Conservation (phyloP, 2,329 filamentous ascomycete species). For the Davidsoniella eucalypti region DNA sequence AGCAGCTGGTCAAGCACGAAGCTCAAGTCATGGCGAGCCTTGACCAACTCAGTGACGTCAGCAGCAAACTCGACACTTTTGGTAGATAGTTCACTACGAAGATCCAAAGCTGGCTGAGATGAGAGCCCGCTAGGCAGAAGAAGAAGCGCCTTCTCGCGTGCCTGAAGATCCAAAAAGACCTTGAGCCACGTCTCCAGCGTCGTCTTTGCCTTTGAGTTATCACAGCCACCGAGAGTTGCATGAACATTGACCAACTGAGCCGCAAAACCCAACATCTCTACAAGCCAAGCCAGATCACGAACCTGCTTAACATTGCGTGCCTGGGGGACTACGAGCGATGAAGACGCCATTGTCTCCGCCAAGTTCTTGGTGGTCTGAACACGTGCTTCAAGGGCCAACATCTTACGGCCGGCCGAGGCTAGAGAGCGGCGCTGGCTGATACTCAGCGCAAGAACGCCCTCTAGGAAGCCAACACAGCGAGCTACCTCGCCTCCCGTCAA, state of each 20-base stretch:
- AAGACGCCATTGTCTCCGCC: slow-evolving; percentile 1
- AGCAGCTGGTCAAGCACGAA: slow-evolving; percentile 51
- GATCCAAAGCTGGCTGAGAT: slow-evolving; percentile 21
- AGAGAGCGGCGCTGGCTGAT: slow-evolving; percentile 39
- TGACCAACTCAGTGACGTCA: slow-evolving; percentile 26
- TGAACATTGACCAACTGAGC: slow-evolving; percentile 49
- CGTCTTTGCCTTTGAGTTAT: slow-evolving; percentile 28
- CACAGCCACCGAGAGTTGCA: slow-evolving; percentile 40
- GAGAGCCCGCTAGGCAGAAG: slow-evolving; percentile 35
- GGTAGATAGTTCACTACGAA: slow-evolving; percentile 21
- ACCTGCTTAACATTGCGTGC: not conserved
- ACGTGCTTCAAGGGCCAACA: slow-evolving; percentile 1
- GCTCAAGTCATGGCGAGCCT: slow-evolving; percentile 36
- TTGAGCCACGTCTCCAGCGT: slow-evolving; percentile 34
- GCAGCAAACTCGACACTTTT: slow-evolving; percentile 23
- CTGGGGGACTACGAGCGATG: not conserved
- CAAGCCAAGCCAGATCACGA: slow-evolving; percentile 38
- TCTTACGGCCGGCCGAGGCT: slow-evolving; percentile 14
- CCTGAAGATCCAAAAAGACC: slow-evolving; percentile 28
- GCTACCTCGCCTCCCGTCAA: slow-evolving; percentile 64
- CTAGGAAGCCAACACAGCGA: slow-evolving; percentile 69
- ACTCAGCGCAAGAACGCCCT: slow-evolving; percentile 59
- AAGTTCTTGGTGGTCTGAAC: slow-evolving; percentile 3
- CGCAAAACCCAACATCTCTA: slow-evolving; percentile 48
- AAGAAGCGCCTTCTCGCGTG: slow-evolving; percentile 26